Conservation (phyloP, 768 basidiomycete species). For the Russula griseocarnosa region DNA sequence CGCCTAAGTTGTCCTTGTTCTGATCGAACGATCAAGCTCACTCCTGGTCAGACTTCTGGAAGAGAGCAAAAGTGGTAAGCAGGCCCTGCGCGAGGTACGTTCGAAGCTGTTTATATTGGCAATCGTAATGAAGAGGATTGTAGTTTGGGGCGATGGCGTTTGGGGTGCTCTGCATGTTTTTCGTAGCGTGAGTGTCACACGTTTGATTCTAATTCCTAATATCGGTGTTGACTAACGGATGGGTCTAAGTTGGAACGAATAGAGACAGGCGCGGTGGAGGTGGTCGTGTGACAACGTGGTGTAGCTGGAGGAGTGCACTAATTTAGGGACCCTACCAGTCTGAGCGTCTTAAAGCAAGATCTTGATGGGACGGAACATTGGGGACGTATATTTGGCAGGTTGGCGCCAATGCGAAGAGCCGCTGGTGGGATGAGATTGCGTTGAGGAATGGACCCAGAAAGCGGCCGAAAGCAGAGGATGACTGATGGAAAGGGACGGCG, state of each 20-base stretch:
- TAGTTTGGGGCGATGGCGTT: slow-evolving; percentile 91
- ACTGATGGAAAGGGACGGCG: slow-evolving; percentile 1
- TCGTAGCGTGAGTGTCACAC: slow-evolving; percentile 71
- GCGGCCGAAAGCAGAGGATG: not conserved
- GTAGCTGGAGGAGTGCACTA: not conserved
- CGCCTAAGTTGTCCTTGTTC: slow-evolving; percentile 34
- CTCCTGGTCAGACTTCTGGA: slow-evolving; percentile 56
- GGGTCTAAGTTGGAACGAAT: slow-evolving; percentile 71
- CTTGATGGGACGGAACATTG: slow-evolving; percentile 6
- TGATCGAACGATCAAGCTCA: slow-evolving; percentile 17
- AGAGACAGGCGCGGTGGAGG: slow-evolving; percentile 32
- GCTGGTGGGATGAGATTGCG: not conserved
- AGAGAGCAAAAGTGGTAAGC: slow-evolving; percentile 82
- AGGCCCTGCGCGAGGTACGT: slow-evolving; percentile 86
- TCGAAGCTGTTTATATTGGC: slow-evolving; percentile 11
- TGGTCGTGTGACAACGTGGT: slow-evolving; percentile 26
- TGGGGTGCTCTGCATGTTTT: slow-evolving; percentile 87
- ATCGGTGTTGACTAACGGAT: slow-evolving; percentile 22
- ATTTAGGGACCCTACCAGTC: slow-evolving; percentile 9
- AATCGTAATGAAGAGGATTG: slow-evolving; percentile 24
- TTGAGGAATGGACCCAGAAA: not conserved
- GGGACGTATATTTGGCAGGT: not conserved
- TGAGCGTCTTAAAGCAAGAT: slow-evolving; percentile 7
- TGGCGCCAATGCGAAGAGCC: not conserved
- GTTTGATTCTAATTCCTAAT: slow-evolving; percentile 11